Base-by-base conservation (phyloP, 192 early-diverging fungal genomes). In the Dissophora ornata region DNA sequence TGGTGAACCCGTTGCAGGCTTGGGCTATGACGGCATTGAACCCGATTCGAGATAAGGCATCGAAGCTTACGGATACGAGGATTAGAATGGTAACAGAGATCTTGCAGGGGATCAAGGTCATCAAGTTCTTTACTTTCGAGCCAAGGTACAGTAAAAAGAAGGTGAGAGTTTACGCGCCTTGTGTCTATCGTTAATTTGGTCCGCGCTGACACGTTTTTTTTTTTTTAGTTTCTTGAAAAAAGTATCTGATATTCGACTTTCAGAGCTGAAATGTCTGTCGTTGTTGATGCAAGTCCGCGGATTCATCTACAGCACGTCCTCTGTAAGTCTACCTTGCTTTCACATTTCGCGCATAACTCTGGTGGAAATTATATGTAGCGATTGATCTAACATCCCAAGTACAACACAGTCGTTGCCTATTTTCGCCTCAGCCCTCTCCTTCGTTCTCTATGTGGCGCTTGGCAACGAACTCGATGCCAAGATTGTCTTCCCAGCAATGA, bases 221-320 rank as follows among this genome's bases (percentile, higher is more conserved):
- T 16, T 30, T 41, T 10, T 40, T 25, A 21, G 73, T 32, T 83
- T 73, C 61, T 64, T 65, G 58, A 41, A 47, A 2, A 58, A 57
- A 16, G 15, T 77, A 13, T 51, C 59, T 0, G 73, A 67, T 5
- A 67, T 77, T 45, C 73, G 73, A 21, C 19, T 41, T 85, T 87
- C 66, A 85, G 90, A 51, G 93, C 96, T 61, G 83, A 91, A 49
- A 88, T 95, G 55, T 87, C 93, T 60, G 92, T 95, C 80, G 68
- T 94, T 45, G 82, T 89, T 80, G 87, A 84, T 63, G 91, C 91
- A 88, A 86, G 93, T 79, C 41, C 82, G 62, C 75, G 80, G 50
- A 87, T 95, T 82, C 57, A 93, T 60, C 69, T 88, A 55, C 73
- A 86, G 78, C 38, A 80, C 82, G 38, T 85, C 82, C 2, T 70